Conservation (phyloP, 2,329 filamentous ascomycete species). For the Penicillium sp. region DNA sequence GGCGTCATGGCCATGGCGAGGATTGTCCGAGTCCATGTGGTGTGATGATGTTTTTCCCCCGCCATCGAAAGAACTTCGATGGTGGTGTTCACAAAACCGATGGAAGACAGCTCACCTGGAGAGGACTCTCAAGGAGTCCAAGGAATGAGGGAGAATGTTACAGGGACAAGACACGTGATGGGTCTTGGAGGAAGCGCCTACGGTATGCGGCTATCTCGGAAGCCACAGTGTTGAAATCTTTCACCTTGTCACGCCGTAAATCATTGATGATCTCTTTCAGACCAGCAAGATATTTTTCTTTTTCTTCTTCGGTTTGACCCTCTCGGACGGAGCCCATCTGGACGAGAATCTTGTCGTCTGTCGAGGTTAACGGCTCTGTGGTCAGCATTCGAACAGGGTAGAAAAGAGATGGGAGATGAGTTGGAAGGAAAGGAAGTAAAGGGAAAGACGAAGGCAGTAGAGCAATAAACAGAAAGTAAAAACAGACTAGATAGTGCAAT, state of each 20-base stretch:
- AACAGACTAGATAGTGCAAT: constrained; percentile 6
- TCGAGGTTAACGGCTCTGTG: constrained; percentile 37
- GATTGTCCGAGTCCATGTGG: constrained; percentile 3
- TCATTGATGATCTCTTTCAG: constrained; percentile 51
- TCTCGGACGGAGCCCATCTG: constrained; percentile 50
- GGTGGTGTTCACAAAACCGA: constrained; percentile 9
- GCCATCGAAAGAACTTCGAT: constrained; percentile 5
- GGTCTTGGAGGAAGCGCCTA: constrained; percentile 49
- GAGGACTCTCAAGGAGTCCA: constrained; percentile 6
- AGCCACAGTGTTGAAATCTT: constrained; percentile 50
- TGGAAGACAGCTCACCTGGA: constrained; percentile 20
- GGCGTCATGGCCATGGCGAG: constrained; percentile 4
- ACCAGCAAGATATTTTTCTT: constrained; percentile 45
- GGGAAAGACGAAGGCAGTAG: constrained; percentile 9
- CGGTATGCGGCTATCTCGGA: constrained; percentile 51
- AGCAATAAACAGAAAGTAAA: constrained; percentile 9
- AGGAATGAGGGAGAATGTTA: constrained; percentile 29
- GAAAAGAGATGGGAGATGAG: constrained; percentile 20
- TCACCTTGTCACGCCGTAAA: constrained; percentile 50
- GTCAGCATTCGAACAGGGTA: constrained; percentile 41
- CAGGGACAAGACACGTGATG: constrained; percentile 46
- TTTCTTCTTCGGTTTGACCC: constrained; percentile 45
- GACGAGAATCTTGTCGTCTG: constrained; percentile 53
- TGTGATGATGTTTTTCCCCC: constrained; percentile 7
- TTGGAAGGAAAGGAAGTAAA: neutral